phyloP scores from a whole-genome alignment of 2,329 filamentous ascomycete genomes.

The Sarocladiaceae sp. region DNA sequence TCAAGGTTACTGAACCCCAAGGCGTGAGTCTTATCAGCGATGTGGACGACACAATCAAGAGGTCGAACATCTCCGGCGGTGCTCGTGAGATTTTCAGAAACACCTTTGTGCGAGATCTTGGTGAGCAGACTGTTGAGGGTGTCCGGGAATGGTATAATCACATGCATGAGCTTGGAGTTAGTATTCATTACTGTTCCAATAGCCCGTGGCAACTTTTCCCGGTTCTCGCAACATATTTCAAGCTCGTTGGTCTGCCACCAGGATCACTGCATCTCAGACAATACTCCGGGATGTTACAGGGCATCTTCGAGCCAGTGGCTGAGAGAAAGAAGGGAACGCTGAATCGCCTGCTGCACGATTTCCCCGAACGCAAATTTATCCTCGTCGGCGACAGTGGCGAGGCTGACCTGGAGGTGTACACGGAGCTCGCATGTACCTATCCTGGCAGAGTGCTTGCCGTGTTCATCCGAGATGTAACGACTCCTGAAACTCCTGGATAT shows the following conservation, averaged over 20 bases:
- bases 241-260: conserved; percentile 68
- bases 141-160: conserved; percentile 84
- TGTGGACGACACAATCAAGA: conserved; percentile 96
- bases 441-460: conserved; percentile 78
- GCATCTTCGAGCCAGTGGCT: conserved; percentile 94
- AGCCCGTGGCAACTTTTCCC: conserved; percentile 97
- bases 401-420: conserved; percentile 94
- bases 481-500: conserved; percentile 62
- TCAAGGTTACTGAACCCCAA: conserved; percentile 67
- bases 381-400: conserved; percentile 94
- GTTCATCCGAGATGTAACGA: conserved; percentile 95
- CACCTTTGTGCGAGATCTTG: conserved; percentile 82
- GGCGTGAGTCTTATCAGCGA: conserved; percentile 94
- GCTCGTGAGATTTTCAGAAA: conserved; percentile 94
- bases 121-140: conserved; percentile 75
- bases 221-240: conserved; percentile 79
- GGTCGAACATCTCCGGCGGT: conserved; percentile 81
- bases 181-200: conserved; percentile 97
- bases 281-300: conserved; percentile 94
- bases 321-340: conserved; percentile 88
- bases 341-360: conserved; percentile 79
- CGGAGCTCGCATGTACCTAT: conserved; percentile 79
- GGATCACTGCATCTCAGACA: conserved; percentile 95
- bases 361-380: conserved; percentile 82
- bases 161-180: conserved; percentile 73